Evolutionary conservation across 345 rosid genomes (phyloP), one percentile per base, ranked within the genome.

Genomic region (Camelina neglecta): DNA sequence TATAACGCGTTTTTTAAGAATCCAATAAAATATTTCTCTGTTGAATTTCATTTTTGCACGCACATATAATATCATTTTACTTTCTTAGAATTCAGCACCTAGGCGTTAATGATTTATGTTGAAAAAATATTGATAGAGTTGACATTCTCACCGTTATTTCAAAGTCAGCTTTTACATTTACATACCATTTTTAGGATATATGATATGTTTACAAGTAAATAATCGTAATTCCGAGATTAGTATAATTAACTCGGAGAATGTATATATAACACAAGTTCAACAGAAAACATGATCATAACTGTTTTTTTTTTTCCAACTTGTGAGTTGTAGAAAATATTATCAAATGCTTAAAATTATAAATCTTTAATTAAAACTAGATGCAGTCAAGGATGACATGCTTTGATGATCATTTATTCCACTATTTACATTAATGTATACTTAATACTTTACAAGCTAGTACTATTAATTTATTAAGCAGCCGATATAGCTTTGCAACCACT

Each of bases 161-260:
- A 75, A 68, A 60, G 69, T 68, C 74, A 75, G 69, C 69, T 42
- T 44, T 60, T 75, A 67, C 74, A 60, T 60, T 75, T 3, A 39
- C 16, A 38, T 67, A 47, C 42, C 31, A 74, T 13, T 18, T 36
- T 36, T 4, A 35, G 31, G n/a, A 45, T 65, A 35, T 65, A 74
- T 47, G 31, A 36, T 66, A 8, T 42, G 11, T 20, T 13, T 9
- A 15, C 13, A 42, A 42, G 13, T 11, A 44, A 9, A 11, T 9
- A 42, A 15, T 33, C 11, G 7, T 59, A 48, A 58, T 15, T 65
- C 13, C 33, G 20, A 23, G 42, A 41, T 48, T 38, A 18, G 35
- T 21, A 26, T 26, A 26, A 24, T 24, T 24, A 26, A 21, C 53
- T 29, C n/a, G 10, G 7, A 57, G 1, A 20, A 57, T 4, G 5